phyloP scores from a whole-genome alignment of 768 basidiomycete species.

The Leccinum pellstonianum region DNA sequence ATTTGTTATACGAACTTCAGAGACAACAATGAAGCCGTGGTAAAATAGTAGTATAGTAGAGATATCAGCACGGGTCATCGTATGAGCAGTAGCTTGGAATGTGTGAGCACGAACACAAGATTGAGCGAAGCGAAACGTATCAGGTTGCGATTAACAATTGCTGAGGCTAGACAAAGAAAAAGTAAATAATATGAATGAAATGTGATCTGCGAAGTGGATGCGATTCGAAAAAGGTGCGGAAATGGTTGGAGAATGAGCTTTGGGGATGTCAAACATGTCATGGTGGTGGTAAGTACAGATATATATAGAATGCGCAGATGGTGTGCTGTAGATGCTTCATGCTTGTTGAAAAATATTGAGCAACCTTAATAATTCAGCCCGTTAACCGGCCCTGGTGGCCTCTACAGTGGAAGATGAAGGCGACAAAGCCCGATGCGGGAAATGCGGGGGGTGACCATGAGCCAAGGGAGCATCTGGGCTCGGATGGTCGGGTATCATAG shows the following conservation, averaged over 20 bases:
- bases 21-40: slow-evolving; percentile 19
- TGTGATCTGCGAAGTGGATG: slow-evolving; percentile 30
- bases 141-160: slow-evolving; percentile 32
- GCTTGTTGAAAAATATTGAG: slow-evolving; percentile 39
- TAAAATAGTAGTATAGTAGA: slow-evolving; percentile 37
- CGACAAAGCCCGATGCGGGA: slow-evolving; percentile 39
- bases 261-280: slow-evolving; percentile 34
- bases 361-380: slow-evolving; percentile 38
- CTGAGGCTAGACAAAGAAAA: slow-evolving; percentile 17
- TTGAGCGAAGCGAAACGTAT: slow-evolving; percentile 19
- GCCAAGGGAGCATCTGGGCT: slow-evolving; percentile 29
- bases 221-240: slow-evolving; percentile 21
- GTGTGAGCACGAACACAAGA: slow-evolving; percentile 22
- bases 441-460: slow-evolving; percentile 39
- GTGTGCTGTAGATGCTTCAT: slow-evolving; percentile 40
- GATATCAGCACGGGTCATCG: slow-evolving; percentile 32
- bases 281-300: slow-evolving; percentile 39
- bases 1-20: slow-evolving; percentile 22
- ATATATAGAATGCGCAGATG: slow-evolving; percentile 42
- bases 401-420: slow-evolving; percentile 39
- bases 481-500: slow-evolving; percentile 37
- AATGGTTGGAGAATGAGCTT: slow-evolving; percentile 28
- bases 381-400: slow-evolving; percentile 40
- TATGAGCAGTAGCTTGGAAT: slow-evolving; percentile 28
- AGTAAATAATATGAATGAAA: slow-evolving; percentile 31